Evolutionary conservation across 2,329 filamentous ascomycete species (phyloP).

Genomic region (Cladosporium sphaerospermum): DNA sequence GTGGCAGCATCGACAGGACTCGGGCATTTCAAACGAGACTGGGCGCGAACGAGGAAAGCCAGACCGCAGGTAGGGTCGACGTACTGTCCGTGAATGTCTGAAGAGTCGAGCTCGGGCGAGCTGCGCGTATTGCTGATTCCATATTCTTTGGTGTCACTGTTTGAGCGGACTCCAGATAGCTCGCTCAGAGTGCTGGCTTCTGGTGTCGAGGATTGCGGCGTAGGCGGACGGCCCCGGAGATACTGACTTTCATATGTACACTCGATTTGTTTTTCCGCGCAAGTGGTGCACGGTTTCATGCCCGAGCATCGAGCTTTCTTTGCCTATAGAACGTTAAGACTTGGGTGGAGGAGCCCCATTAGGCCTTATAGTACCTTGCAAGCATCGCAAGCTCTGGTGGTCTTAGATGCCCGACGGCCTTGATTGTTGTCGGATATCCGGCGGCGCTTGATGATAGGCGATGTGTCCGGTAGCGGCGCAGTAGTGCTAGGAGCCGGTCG

Average conservation of each 20-base stretch:
- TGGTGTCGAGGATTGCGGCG: constrained; percentile 27
- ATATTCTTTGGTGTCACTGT: neutral
- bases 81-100: constrained; percentile 51
- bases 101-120: constrained; percentile 43
- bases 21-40: constrained; percentile 52
- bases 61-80: constrained; percentile 48
- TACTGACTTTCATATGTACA: constrained; percentile 46
- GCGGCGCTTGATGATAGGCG: constrained; percentile 7
- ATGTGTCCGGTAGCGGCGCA: neutral
- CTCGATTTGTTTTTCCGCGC: constrained; percentile 21
- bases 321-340: neutral
- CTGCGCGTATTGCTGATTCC: constrained; percentile 1
- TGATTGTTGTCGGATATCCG: constrained; percentile 5
- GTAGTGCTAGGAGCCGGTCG: constrained; percentile 5
- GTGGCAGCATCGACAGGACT: constrained; percentile 12
- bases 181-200: neutral
- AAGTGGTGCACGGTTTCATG: constrained; percentile 31
- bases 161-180: neutral
- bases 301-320: constrained; percentile 33
- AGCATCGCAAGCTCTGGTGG: constrained; percentile 10
- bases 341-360: too few species aligned
- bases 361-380: constrained; percentile 2
- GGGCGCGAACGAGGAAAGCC: constrained; percentile 58
- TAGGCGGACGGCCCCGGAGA: constrained; percentile 38
- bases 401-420: constrained; percentile 10